These are phyloP conservation scores for Annulohypoxylon maeteangense DNA, from an alignment of 495 filamentous ascomycete genomes.

Conservation along the genomic window DNA sequence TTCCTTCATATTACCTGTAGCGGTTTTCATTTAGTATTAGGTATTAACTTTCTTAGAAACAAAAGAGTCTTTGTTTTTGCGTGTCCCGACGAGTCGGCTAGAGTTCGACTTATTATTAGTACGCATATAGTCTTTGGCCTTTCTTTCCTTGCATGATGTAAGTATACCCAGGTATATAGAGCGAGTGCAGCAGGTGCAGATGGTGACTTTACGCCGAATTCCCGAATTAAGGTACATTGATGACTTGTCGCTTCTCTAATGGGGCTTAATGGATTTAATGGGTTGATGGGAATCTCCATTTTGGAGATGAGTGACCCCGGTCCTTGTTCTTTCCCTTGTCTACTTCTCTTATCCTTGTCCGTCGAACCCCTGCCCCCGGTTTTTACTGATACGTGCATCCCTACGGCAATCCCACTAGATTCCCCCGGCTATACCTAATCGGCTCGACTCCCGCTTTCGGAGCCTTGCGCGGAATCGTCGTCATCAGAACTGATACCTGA, in stretches of 20 bases:
- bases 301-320: conserved; percentile 20
- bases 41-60: background rate
- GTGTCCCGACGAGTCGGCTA: conserved; percentile 4
- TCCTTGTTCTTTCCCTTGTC: conserved; percentile 17
- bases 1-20: background rate
- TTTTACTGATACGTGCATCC: conserved; percentile 40
- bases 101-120: conserved; percentile 5
- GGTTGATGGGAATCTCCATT: conserved; percentile 18
- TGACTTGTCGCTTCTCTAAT: conserved; percentile 27
- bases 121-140: background rate
- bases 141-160: conserved; percentile 5
- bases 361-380: conserved; percentile 27
- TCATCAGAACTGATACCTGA: conserved; percentile 43
- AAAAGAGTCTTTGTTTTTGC: background rate
- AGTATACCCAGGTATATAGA: conserved; percentile 1
- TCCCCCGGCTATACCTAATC: conserved; percentile 38
- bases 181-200: background rate
- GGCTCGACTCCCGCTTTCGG: conserved; percentile 48
- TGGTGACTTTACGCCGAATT: conserved; percentile 27
- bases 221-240: conserved; percentile 27
- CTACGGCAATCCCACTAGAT: conserved; percentile 37
- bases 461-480: conserved; percentile 47
- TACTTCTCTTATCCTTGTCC: conserved; percentile 17
- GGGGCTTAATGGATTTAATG: background rate
- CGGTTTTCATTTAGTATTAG: background rate